Percentiles rank a stretch among this genome's conserved stretches.
Conservation (phyloP, 1,284 basidiomycete genomes). For the Mycena citricolor region DNA sequence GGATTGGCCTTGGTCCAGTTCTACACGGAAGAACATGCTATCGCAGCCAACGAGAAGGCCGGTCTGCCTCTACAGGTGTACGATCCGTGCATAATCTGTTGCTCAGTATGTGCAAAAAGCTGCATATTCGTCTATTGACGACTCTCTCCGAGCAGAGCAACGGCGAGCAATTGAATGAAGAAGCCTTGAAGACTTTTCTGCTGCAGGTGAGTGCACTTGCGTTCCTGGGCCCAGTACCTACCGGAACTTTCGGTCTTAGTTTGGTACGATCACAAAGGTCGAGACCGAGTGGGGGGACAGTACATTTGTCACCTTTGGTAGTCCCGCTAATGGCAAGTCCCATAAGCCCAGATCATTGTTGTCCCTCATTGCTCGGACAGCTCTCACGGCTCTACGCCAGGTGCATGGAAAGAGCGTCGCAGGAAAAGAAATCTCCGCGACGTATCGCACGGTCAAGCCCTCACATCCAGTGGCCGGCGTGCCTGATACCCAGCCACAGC, state of each 20-base stretch:
- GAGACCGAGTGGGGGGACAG: no score
- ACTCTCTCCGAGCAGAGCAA: not conserved
- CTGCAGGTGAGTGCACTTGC: not conserved
- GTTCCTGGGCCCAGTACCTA: not conserved
- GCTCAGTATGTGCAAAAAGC: constrained; percentile 10
- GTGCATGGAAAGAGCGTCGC: constrained; percentile 11
- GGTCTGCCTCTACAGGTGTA: constrained; percentile 17
- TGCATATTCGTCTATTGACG: not conserved
- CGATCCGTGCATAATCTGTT: constrained; percentile 24
- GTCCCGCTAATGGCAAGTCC: no score
- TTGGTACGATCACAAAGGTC: not conserved
- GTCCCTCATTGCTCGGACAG: no score
- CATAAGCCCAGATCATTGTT: no score
- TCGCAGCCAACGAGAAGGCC: constrained; percentile 18
- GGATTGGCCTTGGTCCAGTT: constrained; percentile 26
- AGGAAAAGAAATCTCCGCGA: constrained; percentile 1
- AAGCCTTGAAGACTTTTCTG: not conserved
- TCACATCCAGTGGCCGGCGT: not conserved
- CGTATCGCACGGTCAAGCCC: constrained; percentile 3
- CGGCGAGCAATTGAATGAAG: not conserved
- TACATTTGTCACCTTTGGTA: no score
- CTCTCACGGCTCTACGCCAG: constrained; percentile 4
- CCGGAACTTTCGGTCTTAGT: not conserved
- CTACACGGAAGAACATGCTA: constrained; percentile 25
- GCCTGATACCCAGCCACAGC: not conserved